Base-by-base conservation (phyloP, 2,329 filamentous ascomycete genomes). In the Monilinia fructigena region DNA sequence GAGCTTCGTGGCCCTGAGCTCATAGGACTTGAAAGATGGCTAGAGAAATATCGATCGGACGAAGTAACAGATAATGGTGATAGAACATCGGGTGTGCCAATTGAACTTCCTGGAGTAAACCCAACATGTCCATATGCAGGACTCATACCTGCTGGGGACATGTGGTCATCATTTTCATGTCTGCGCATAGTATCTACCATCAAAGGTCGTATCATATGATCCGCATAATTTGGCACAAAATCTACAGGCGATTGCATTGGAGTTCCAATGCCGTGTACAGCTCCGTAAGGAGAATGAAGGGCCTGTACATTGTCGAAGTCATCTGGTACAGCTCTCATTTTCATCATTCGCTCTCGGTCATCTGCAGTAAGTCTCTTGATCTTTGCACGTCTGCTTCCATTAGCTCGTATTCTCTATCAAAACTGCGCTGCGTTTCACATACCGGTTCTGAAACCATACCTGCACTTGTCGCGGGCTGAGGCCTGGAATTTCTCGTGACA, bases 381-480 rank as follows among this genome's bases (percentile, higher is more conserved):
- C 76, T 90, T 90, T 55, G 88, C 88, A 70, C 88, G 84, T 72
- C 87, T 89, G 59, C n/a, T 55, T 60, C 42, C 7, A 12, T 65
- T 35, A 65, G 38, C 38, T 23, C 20, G 28, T 54, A 28, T 40
- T 23, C n/a, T 52, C 18, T 14, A 10, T 11, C 26, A 38, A 14
- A 8, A 54, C 14, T 31, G 54, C 23, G 28, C 26, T 64, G 23
- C 56, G 28, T n/a, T 56, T 69, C 63, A 75, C 83, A 73, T 84
- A 97, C 93, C 93, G 87, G 79, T 98, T 98, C 79, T 98, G 93
- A 79, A 98, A 98, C 94, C 93, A 98, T 60, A 98, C 93, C 78
- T 98, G 93, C 31, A 98, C 94, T 77, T 98, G 93, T 68, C 93
- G 87, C 48, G 93, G 92, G 74, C 91, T 97, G 59, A 98, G 80